phyloP scores from a whole-genome alignment of 108 stramenopile genomes.

The Licmophora abbreviata region DNA sequence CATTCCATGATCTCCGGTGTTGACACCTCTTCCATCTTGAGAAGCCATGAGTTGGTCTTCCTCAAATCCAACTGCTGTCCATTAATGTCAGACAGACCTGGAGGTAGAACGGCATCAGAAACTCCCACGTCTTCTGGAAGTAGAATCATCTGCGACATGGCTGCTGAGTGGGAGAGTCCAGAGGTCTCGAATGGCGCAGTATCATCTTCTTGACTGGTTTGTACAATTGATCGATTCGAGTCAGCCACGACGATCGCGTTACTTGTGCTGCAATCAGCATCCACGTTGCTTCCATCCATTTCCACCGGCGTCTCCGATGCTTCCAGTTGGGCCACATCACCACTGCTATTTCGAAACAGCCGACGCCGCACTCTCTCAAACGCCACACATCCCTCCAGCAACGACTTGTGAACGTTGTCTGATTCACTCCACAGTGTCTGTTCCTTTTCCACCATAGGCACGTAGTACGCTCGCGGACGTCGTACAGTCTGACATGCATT shows the following conservation, averaged over 20 bases:
- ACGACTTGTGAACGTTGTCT: constrained; percentile 42
- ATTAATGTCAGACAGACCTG: constrained; percentile 81
- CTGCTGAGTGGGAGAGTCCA: constrained; percentile 74
- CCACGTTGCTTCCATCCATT: constrained; percentile 5
- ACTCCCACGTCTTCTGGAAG: constrained; percentile 84
- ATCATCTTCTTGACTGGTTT: constrained; percentile 5
- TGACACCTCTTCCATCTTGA: constrained; percentile 82
- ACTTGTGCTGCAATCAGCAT: constrained; percentile 2
- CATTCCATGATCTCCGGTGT: constrained; percentile 88
- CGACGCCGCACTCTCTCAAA: constrained; percentile 58
- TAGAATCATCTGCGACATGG: constrained; percentile 74
- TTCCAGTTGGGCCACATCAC: neutral
- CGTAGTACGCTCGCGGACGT: constrained; percentile 77
- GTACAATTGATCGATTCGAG: constrained; percentile 1
- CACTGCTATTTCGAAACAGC: constrained; percentile 10
- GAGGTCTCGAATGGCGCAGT: constrained; percentile 56
- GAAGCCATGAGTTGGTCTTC: constrained; percentile 76
- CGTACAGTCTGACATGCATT: constrained; percentile 93
- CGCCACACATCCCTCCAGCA: constrained; percentile 52
- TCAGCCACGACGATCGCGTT: neutral
- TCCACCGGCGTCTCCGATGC: neutral
- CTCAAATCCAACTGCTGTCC: constrained; percentile 86
- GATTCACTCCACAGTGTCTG: constrained; percentile 46
- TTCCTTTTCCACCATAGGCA: constrained; percentile 61
- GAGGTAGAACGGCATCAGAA: constrained; percentile 48